Evolutionary conservation across 2,329 filamentous ascomycete genomes (phyloP).

Genomic region (Periconia sp.): DNA sequence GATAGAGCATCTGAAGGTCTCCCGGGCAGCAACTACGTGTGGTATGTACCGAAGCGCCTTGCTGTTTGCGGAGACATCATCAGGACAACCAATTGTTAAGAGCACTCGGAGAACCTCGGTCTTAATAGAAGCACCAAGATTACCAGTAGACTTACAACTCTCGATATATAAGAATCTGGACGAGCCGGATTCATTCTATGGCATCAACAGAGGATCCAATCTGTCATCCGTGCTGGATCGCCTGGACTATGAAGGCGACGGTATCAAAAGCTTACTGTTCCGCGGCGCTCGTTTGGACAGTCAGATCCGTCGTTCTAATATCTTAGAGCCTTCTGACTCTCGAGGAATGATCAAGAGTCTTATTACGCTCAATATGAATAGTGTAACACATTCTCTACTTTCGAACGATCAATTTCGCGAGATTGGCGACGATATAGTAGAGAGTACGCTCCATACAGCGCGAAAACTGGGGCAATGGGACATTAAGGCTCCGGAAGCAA

Average conservation of each 20-base stretch:
- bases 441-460: conserved; percentile 79
- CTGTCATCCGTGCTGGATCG: conserved; percentile 79
- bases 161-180: conserved; percentile 90
- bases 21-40: conserved; percentile 75
- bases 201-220: conserved; percentile 78
- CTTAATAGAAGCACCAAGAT: conserved; percentile 53
- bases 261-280: conserved; percentile 85
- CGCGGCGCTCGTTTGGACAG: conserved; percentile 91
- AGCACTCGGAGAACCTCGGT: conserved; percentile 66
- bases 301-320: conserved; percentile 69
- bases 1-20: conserved; percentile 73
- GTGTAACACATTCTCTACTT: conserved; percentile 80
- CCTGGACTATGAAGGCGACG: conserved; percentile 88
- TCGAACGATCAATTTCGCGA: conserved; percentile 69
- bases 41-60: conserved; percentile 88
- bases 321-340: conserved; percentile 64
- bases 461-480: conserved; percentile 91
- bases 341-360: conserved; percentile 77
- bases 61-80: conserved; percentile 77
- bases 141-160: conserved; percentile 73
- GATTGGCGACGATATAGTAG: conserved; percentile 64
- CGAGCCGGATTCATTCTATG: conserved; percentile 96
- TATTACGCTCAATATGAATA: conserved; percentile 81
- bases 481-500: conserved; percentile 72
- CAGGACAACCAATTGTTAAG: conserved; percentile 56